Conservation (phyloP, 2,329 filamentous ascomycete genomes). For the Monosporascus cannonballus region DNA sequence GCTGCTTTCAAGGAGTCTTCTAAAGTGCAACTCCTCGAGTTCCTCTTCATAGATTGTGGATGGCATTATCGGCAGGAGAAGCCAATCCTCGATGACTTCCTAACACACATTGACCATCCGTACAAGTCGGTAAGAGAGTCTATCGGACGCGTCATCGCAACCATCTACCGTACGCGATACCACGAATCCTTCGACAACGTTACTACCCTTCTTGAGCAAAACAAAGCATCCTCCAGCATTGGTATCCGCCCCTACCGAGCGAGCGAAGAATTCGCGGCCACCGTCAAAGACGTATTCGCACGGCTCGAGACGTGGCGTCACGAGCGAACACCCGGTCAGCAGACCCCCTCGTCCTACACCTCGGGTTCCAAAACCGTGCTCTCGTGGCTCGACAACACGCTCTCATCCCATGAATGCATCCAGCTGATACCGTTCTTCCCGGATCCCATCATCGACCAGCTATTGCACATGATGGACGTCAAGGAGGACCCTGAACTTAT, state of each 20-base stretch:
- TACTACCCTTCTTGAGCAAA: conserved; percentile 64
- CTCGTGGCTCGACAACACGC: conserved; percentile 86
- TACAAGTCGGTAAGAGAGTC: conserved; percentile 97
- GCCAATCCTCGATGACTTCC: conserved; percentile 83
- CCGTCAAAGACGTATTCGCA: conserved; percentile 68
- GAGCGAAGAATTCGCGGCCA: conserved; percentile 64
- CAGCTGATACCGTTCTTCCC: conserved; percentile 90
- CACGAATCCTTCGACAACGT: conserved; percentile 90
- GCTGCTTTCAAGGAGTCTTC: conserved; percentile 98
- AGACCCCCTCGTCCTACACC: conserved; percentile 90
- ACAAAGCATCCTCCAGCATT: conserved; percentile 74
- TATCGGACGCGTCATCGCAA: conserved; percentile 82
- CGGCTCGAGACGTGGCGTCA: conserved; percentile 83
- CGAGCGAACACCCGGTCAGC: conserved; percentile 77
- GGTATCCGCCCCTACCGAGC: conserved; percentile 81
- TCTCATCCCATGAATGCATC: conserved; percentile 89
- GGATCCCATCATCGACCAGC: conserved; percentile 79
- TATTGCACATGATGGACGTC: conserved; percentile 99
- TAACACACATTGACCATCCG: conserved; percentile 88
- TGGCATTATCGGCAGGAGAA: conserved; percentile 95
- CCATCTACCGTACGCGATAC: conserved; percentile 85
- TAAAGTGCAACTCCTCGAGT: conserved; percentile 86
- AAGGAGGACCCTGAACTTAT: conserved; percentile 97
- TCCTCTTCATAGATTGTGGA: conserved; percentile 78
- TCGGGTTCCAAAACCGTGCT: conserved; percentile 94